Base-by-base conservation (phyloP, 768 basidiomycete genomes). In the Solioccasus polychromus region DNA sequence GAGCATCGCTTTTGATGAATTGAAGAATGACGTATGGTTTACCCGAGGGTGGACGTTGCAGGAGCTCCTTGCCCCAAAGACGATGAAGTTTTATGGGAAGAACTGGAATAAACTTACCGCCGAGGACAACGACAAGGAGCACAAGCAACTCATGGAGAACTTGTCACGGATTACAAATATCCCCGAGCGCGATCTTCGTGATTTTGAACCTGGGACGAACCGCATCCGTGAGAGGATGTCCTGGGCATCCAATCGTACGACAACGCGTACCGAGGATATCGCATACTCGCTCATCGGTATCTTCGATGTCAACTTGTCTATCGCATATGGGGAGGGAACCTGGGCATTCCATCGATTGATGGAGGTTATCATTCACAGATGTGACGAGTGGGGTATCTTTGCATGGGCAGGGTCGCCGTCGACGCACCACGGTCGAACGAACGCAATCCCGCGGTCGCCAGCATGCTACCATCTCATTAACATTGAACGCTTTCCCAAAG, bases 321-420 rank as follows among this genome's bases (percentile, higher is more conserved):
- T 55, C 36, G 42, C 53, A 5, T 55, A 54, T 2, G 47, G 53
- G 34, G 52, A 55, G 14, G 52, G 47, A 12, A 42, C 44, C 20
- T 55, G 54, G 51, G 62, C 62, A 8, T 62, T 64, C 35, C 41
- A 58, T 42, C 45, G 62, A 19, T 39, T 62, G 35, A 58, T 60
- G 58, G 51, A 57, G 36, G 39, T 57, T 32, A 59, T 59, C 34
- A 48, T 51, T 31, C 45, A 46, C 20, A 47, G 47, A 35, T 60
- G 58, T 7, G 51, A 54, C 28, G 55, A 59, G 17, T 57, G 54
- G 58, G 51, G 46, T 8, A 60, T 60, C 37, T 57, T 59, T 24
- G 58, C 48, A 12, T 60, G 58, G 58, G 51, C 58, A 14, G 51
- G 58, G 8, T 35, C 42, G 1, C 44, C 54, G 3, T 60, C 54